A percentile compares a stretch with the other conserved stretches of the same genome.
Conservation (phyloP, 106 monocot species). For the Platanthera zijinensis region DNA sequence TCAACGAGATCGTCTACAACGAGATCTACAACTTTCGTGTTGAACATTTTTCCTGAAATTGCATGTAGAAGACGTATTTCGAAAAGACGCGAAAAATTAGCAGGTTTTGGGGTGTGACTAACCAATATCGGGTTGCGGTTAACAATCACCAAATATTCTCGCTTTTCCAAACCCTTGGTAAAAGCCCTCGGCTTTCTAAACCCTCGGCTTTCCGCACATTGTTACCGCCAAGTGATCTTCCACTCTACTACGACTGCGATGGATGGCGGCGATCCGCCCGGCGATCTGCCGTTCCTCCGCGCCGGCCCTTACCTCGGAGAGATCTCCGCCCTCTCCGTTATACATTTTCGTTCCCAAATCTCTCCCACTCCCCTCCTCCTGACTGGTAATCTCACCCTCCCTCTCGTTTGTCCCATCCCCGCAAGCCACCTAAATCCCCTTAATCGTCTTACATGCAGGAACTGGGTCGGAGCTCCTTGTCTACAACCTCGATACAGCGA, state of each 20-base stretch:
- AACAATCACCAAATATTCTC: too few relatives aligned
- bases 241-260: not conserved
- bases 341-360: constrained; percentile 24
- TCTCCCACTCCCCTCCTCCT: constrained; percentile 70
- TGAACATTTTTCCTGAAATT: too few relatives aligned
- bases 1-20: too few relatives aligned
- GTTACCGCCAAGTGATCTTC: not conserved
- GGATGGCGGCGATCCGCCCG: constrained; percentile 11
- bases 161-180: too few relatives aligned
- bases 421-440: not conserved
- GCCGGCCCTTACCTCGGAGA: constrained; percentile 84
- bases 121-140: too few relatives aligned
- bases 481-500: constrained; percentile 42
- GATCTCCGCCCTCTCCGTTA: constrained; percentile 77
- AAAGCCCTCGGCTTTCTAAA: too few relatives aligned
- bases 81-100: too few relatives aligned
- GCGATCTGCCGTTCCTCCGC: constrained; percentile 11
- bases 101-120: too few relatives aligned
- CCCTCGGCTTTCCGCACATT: not conserved
- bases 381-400: constrained; percentile 37
- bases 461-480: constrained; percentile 69
- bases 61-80: too few relatives aligned
- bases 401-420: not conserved
- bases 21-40: too few relatives aligned
- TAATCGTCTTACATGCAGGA: constrained; percentile 21